Conservation (phyloP, 2,329 filamentous ascomycete species). For the Aureobasidium sp. region DNA sequence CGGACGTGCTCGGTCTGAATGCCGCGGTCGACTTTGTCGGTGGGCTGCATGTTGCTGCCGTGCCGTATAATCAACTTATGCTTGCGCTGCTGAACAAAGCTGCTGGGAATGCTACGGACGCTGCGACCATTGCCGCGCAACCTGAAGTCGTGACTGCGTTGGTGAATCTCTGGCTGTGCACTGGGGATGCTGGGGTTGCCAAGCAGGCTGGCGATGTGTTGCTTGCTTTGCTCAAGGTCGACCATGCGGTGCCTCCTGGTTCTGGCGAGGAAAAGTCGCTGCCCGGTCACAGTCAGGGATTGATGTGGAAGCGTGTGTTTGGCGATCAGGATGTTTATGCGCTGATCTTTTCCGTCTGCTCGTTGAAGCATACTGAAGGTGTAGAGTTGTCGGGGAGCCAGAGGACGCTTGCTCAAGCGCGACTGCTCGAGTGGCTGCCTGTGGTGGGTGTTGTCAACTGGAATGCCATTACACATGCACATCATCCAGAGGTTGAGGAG, state of each 20-base stretch:
- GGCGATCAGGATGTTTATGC: constrained; percentile 51
- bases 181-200: constrained; percentile 47
- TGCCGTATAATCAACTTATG: constrained; percentile 47
- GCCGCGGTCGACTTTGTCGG: constrained; percentile 46
- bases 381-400: constrained; percentile 40
- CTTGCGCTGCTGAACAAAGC: constrained; percentile 51
- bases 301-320: constrained; percentile 56
- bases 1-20: constrained; percentile 40
- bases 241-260: constrained; percentile 31
- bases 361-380: constrained; percentile 31
- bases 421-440: constrained; percentile 51
- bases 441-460: constrained; percentile 48
- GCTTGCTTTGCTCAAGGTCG: constrained; percentile 44
- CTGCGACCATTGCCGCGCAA: constrained; percentile 50
- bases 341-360: constrained; percentile 49
- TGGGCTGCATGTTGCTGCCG: constrained; percentile 43
- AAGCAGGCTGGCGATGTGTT: constrained; percentile 46
- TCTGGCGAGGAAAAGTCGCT: constrained; percentile 23
- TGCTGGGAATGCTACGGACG: constrained; percentile 42
- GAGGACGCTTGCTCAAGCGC: constrained; percentile 52
- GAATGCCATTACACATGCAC: constrained; percentile 43
- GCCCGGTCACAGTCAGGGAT: constrained; percentile 35
- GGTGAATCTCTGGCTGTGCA: constrained; percentile 51
- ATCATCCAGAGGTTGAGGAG: constrained; percentile 45
- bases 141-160: constrained; percentile 47